These are phyloP conservation scores for Paraurostyla sp. DNA, from an alignment of 73 alveolate species.

Conservation along the genomic window DNA sequence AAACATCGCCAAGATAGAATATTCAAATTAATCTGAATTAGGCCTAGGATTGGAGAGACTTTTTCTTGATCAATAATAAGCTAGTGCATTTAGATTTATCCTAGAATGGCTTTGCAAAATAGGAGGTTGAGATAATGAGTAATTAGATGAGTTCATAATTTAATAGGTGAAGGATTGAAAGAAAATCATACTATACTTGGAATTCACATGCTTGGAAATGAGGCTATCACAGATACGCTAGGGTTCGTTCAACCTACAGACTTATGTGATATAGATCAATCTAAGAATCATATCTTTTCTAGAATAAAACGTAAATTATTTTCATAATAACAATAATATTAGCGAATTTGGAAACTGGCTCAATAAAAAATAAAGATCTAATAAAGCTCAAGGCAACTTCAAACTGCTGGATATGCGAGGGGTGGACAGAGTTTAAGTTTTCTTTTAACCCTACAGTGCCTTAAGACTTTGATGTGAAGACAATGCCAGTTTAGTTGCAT, in stretches of 20 bases:
- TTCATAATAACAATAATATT: not conserved
- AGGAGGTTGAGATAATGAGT: conserved; percentile 60
- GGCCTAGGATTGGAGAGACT: conserved; percentile 53
- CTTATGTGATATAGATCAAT: not conserved
- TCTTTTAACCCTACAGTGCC: conserved; percentile 76
- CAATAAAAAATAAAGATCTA: conserved; percentile 9
- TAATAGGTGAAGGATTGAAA: conserved; percentile 45
- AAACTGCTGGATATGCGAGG: conserved; percentile 95
- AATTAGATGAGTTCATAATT: not conserved
- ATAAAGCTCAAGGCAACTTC: conserved; percentile 43
- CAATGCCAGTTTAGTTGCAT: conserved; percentile 56
- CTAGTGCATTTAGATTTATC: conserved; percentile 67
- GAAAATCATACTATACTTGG: conserved; percentile 77
- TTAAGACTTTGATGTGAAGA: conserved; percentile 51
- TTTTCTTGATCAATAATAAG: conserved; percentile 19
- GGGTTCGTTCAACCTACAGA: conserved; percentile 65
- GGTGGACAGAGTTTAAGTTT: conserved; percentile 92
- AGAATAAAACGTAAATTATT: conserved; percentile 52
- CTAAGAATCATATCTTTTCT: conserved; percentile 62
- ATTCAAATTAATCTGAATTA: not conserved
- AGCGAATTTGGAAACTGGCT: conserved; percentile 66
- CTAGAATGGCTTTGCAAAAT: conserved; percentile 47
- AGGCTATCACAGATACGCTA: conserved; percentile 51
- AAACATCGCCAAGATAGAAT: not conserved
- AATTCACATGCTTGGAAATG: conserved; percentile 77